Conservation (phyloP, 73 alveolate species). For the Paramecium primaurelia region DNA sequence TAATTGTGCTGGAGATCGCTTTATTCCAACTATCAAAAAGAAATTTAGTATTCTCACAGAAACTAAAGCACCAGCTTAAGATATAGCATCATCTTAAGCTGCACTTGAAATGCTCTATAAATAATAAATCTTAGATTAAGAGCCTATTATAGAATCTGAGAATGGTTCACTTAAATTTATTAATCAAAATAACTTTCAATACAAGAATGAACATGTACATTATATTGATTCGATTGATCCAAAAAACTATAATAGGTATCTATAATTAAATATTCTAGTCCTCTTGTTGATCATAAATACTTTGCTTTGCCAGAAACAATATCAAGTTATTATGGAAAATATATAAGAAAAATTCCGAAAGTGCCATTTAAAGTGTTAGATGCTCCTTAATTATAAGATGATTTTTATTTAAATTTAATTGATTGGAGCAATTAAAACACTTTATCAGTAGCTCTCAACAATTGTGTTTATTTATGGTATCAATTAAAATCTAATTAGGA, state of each 20-base stretch:
- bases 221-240: slow-evolving; percentile 22
- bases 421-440: slow-evolving; percentile 97
- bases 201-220: background rate
- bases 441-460: slow-evolving; percentile 96
- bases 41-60: background rate
- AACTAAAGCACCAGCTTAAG: slow-evolving; percentile 11
- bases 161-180: background rate
- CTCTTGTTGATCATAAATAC: slow-evolving; percentile 36
- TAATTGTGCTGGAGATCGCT: background rate
- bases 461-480: slow-evolving; percentile 85
- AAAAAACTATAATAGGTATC: slow-evolving; percentile 22
- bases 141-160: background rate
- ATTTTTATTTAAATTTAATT: slow-evolving; percentile 95
- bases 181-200: slow-evolving; percentile 2
- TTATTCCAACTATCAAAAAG: background rate
- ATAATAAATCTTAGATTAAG: background rate
- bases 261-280: background rate
- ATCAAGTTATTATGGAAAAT: slow-evolving; percentile 6
- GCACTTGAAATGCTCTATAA: slow-evolving; percentile 23
- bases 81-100: slow-evolving; percentile 19
- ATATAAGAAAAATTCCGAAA: slow-evolving; percentile 91
- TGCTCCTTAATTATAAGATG: slow-evolving; percentile 99
- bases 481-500: background rate
- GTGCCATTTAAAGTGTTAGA: slow-evolving; percentile 98
- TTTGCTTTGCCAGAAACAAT: slow-evolving; percentile 32